Evolutionary conservation across 371 early-diverging fungal genomes (phyloP), one percentile per base, ranked within the genome.

Genomic region (Phascolomyces articulosus): DNA sequence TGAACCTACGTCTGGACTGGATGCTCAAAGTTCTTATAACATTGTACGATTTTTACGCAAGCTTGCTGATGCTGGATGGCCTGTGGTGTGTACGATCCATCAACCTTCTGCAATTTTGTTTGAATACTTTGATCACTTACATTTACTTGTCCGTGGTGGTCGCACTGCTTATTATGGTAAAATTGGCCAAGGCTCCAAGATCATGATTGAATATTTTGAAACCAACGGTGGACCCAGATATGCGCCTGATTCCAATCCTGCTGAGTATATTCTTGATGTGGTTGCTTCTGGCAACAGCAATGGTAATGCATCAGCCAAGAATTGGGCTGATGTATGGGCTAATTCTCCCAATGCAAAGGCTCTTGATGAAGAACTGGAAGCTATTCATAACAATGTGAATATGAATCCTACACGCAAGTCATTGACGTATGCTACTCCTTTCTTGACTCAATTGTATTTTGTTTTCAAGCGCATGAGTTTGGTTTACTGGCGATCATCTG

Each of bases 1-100:
- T 71, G 95, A 94, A 72, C 92, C 93, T 9, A 93, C 93, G 4
- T 87, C 87, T 24, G 83, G 92, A 57, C 77, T 85, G 24, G 90
- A 85, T 65, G 76, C 84, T 13, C 82, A 83, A 66, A 88, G 89
- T 23, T 86, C 89, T 20, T 82, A 84, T 69, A 88, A 86, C 63
- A 87, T 92, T 56, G 70, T 91, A 8, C 76, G 82, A 9, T 74
- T 90, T 58, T 71, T 92, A 47, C 85, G 85, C 58, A 82, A 84
- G 9, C 75, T 92, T 38, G 84, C 89, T 18, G 78, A 70, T 26
- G 75, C 73, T 29, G 87, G 90, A 27, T 82, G 82, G 72, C 82
- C 86, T 28, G 74, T 88, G 13, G 66, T 87, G 34, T 83, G 82
- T 67, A 86, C 88, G 21, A 86, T 85, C 56, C 90, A 90, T 69